Percentiles rank a stretch among this genome's conserved stretches.
These are phyloP conservation scores for Chrysosporium keratinophilum DNA, from an alignment of 2,329 filamentous ascomycete species.

Conservation along the genomic window DNA sequence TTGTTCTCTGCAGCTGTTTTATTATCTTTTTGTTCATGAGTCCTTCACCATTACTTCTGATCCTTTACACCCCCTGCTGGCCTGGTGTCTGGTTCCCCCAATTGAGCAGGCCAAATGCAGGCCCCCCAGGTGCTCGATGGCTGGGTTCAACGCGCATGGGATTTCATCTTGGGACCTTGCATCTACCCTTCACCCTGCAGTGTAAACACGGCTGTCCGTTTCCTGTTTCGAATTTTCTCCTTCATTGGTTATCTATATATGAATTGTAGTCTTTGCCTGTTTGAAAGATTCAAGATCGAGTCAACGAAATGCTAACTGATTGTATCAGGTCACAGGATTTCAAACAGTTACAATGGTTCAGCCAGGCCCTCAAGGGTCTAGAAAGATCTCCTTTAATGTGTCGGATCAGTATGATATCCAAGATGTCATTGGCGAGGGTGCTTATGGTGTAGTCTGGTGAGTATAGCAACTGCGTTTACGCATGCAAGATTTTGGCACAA, in stretches of 20 bases:
- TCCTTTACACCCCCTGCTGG: neutral
- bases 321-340: neutral
- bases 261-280: neutral
- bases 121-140: neutral
- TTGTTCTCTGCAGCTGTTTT: neutral
- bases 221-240: neutral
- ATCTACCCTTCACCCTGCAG: neutral
- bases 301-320: constrained; percentile 2
- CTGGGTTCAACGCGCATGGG: neutral
- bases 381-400: constrained; percentile 99
- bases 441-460: constrained; percentile 97
- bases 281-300: neutral
- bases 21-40: neutral
- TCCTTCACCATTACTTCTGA: neutral
- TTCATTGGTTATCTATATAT: neutral
- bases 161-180: neutral
- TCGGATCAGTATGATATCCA: constrained; percentile 99
- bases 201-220: neutral
- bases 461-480: constrained; percentile 27
- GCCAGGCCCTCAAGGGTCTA: constrained; percentile 43
- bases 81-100: neutral
- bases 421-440: constrained; percentile 96
- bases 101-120: neutral
- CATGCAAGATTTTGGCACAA: neutral
- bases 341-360: constrained; percentile 32